A percentile compares a stretch with the other conserved stretches of the same genome.
These are phyloP conservation scores for Dissoconium aciculare DNA, from an alignment of 2,329 filamentous ascomycete genomes.

Conservation along the genomic window DNA sequence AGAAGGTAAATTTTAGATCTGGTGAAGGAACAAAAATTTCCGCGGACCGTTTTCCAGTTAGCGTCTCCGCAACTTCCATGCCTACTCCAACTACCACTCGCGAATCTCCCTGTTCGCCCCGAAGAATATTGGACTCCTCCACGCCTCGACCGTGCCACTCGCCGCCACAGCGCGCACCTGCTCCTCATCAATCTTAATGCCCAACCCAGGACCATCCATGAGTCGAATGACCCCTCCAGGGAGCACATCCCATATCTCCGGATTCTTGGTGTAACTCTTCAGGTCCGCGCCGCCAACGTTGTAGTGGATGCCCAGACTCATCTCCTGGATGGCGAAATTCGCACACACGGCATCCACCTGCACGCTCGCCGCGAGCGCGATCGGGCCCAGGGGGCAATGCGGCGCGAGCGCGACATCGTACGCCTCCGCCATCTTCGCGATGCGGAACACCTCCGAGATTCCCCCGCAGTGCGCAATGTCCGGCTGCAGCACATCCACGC, in stretches of 20 bases:
- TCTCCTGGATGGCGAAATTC: constrained; percentile 63
- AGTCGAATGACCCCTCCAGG: constrained; percentile 19
- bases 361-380: constrained; percentile 57
- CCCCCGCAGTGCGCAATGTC: constrained; percentile 55
- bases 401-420: constrained; percentile 56
- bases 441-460: constrained; percentile 54
- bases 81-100: constrained; percentile 42
- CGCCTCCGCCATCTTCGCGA: constrained; percentile 56
- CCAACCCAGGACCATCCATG: constrained; percentile 18
- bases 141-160: constrained; percentile 44
- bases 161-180: constrained; percentile 46
- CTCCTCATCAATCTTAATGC: constrained; percentile 43
- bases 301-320: constrained; percentile 68
- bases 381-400: constrained; percentile 58
- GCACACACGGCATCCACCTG: constrained; percentile 47
- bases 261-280: constrained; percentile 19
- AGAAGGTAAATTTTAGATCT: no score
- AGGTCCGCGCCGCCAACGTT: constrained; percentile 53
- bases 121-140: constrained; percentile 51
- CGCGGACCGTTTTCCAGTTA: no score
- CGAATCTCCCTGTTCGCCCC: constrained; percentile 51
- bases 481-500: constrained; percentile 58
- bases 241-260: constrained; percentile 16
- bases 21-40: no score
- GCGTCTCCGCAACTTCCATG: no score